Evolutionary conservation across 2,329 filamentous ascomycete species (phyloP).

Genomic region (Alternaria panax): DNA sequence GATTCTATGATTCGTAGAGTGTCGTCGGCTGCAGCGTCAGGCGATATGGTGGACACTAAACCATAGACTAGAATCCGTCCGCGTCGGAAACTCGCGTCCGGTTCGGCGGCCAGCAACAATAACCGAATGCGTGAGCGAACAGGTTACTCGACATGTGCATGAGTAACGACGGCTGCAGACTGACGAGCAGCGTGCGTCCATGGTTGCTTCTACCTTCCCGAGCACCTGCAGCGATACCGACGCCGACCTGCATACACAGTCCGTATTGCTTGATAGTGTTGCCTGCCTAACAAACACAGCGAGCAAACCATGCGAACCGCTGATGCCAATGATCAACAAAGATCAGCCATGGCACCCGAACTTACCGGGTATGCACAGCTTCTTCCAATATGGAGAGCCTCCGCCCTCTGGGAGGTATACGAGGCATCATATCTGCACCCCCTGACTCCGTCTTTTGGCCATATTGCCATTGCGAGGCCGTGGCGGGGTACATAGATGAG

Average conservation of each 20-base stretch:
- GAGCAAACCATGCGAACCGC: slow-evolving; percentile 7
- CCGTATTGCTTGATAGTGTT: neutral
- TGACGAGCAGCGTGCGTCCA: slow-evolving; percentile 25
- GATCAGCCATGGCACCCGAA: slow-evolving; percentile 3
- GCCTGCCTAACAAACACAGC: slow-evolving; percentile 7
- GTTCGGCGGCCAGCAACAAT: slow-evolving; percentile 36
- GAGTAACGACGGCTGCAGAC: slow-evolving; percentile 34
- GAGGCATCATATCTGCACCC: slow-evolving; percentile 33
- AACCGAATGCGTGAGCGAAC: slow-evolving; percentile 29
- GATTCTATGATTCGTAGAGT: slow-evolving; percentile 20
- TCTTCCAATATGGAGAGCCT: slow-evolving; percentile 24
- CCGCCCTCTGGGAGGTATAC: slow-evolving; percentile 31
- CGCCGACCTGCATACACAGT: slow-evolving; percentile 32
- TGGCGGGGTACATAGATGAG: slow-evolving; percentile 48
- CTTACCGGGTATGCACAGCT: neutral
- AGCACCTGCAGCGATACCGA: slow-evolving; percentile 27
- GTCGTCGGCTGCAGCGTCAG: slow-evolving; percentile 23
- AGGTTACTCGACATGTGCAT: slow-evolving; percentile 38
- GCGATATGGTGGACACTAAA: slow-evolving; percentile 25
- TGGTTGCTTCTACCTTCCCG: slow-evolving; percentile 19
- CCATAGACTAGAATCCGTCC: slow-evolving; percentile 27
- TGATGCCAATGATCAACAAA: neutral
- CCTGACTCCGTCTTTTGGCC: slow-evolving; percentile 31
- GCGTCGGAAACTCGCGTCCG: slow-evolving; percentile 31
- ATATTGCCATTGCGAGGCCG: slow-evolving; percentile 37